Percentiles rank a stretch among this genome's conserved stretches.
phyloP scores from a whole-genome alignment of 2,329 filamentous ascomycete genomes.

The Fusarium coffeatum region DNA sequence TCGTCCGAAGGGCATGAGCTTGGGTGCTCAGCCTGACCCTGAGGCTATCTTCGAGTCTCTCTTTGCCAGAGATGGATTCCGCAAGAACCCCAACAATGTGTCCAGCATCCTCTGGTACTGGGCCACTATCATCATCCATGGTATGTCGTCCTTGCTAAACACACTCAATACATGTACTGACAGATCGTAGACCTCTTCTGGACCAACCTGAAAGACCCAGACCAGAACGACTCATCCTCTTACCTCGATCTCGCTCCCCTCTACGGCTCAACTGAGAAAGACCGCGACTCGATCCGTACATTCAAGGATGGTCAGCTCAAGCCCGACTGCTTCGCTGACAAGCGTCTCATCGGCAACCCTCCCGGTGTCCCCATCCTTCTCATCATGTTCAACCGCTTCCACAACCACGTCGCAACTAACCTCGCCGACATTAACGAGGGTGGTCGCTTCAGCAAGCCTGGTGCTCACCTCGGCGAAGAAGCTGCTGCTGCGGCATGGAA shows the following conservation, averaged over 20 bases:
- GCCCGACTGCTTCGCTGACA: conserved; percentile 77
- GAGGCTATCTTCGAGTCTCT: conserved; percentile 70
- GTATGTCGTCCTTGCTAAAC: conserved; percentile 47
- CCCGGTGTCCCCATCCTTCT: conserved; percentile 77
- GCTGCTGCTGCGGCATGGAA: conserved; percentile 65
- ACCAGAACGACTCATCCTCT: conserved; percentile 73
- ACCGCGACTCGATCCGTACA: conserved; percentile 74
- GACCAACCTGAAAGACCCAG: conserved; percentile 71
- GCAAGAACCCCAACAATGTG: conserved; percentile 75
- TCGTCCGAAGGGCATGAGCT: conserved; percentile 67
- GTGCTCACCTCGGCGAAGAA: conserved; percentile 60
- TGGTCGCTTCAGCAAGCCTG: conserved; percentile 78
- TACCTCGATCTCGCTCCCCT: conserved; percentile 79
- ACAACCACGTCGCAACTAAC: conserved; percentile 86
- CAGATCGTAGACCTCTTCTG: conserved; percentile 70
- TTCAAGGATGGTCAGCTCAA: conserved; percentile 79
- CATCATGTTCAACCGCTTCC: conserved; percentile 85
- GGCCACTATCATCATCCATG: conserved; percentile 79
- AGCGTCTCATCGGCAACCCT: conserved; percentile 75
- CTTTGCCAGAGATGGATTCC: conserved; percentile 64
- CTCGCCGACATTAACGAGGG: conserved; percentile 88
- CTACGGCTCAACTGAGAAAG: conserved; percentile 75
- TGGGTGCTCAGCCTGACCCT: conserved; percentile 75
- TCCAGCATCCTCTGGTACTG: conserved; percentile 79
- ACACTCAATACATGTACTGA: accelerated